phyloP scores from a whole-genome alignment of 805 yeast genomes.

The Saccharomycopsis fibuligera region DNA sequence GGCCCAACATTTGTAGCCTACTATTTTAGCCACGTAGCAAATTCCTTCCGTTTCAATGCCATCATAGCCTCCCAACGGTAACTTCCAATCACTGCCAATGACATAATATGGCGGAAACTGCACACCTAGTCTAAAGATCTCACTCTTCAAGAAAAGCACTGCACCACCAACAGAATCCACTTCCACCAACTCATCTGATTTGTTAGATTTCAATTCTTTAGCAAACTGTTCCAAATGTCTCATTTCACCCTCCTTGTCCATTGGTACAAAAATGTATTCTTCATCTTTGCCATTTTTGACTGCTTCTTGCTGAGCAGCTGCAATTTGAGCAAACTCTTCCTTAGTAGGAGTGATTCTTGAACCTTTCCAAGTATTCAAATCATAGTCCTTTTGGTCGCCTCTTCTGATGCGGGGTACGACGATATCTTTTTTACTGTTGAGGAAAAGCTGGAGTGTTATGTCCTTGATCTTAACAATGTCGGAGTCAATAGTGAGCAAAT shows the following conservation, averaged over 20 bases:
- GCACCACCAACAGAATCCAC: constrained; percentile 51
- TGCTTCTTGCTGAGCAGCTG: constrained; percentile 24
- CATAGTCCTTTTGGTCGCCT: constrained; percentile 29
- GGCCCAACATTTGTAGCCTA: constrained; percentile 35
- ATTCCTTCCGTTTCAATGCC: constrained; percentile 31
- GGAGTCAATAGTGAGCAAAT: constrained; percentile 29
- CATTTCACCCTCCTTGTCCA: constrained; percentile 23
- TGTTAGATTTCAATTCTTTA: constrained; percentile 18
- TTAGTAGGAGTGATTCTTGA: constrained; percentile 26
- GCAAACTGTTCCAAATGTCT: constrained; percentile 24
- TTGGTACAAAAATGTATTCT: constrained; percentile 26
- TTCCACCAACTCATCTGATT: constrained; percentile 5
- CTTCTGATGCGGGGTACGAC: constrained; percentile 28
- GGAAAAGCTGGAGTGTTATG: constrained; percentile 26
- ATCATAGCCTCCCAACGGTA: constrained; percentile 38
- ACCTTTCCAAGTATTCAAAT: constrained; percentile 34
- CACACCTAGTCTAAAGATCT: constrained; percentile 38
- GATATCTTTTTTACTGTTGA: constrained; percentile 27
- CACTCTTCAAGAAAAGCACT: constrained; percentile 37
- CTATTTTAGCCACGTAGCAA: not conserved
- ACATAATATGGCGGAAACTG: constrained; percentile 37
- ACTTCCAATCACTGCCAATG: constrained; percentile 37
- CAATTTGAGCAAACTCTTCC: constrained; percentile 21
- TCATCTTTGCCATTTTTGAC: constrained; percentile 23
- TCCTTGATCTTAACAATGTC: constrained; percentile 27